phyloP scores from a whole-genome alignment of 495 filamentous ascomycete genomes.

The Rhypophila decipiens region DNA sequence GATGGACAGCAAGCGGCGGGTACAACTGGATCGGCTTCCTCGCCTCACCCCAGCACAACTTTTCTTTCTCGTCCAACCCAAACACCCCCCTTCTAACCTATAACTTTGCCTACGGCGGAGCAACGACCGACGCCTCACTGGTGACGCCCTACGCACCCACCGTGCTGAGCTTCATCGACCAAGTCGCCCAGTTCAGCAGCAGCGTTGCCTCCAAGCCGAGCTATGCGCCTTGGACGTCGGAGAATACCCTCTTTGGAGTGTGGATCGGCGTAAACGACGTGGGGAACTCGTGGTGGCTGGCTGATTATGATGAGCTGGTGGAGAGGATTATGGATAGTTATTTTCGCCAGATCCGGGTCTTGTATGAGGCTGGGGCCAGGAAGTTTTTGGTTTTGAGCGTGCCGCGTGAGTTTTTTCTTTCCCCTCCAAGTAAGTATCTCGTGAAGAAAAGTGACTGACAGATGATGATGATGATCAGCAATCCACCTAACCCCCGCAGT shows the following conservation, averaged over 20 bases:
- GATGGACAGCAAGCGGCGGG: constrained; percentile 52
- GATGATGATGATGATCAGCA: constrained; percentile 25
- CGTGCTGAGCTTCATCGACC: constrained; percentile 53
- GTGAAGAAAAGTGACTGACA: not conserved
- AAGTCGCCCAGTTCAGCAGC: constrained; percentile 46
- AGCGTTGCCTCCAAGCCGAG: constrained; percentile 20
- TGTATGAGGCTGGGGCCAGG: constrained; percentile 60
- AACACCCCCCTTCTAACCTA: constrained; percentile 55
- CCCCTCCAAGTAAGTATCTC: not conserved
- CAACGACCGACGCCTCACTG: constrained; percentile 57
- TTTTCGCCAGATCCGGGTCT: constrained; percentile 43
- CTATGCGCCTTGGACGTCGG: constrained; percentile 53
- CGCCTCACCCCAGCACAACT: constrained; percentile 55
- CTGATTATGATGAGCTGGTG: constrained; percentile 38
- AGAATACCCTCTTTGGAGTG: constrained; percentile 57
- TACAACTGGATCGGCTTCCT: constrained; percentile 67
- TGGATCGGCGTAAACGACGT: constrained; percentile 83
- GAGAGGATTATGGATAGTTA: constrained; percentile 54
- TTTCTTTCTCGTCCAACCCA: too few relatives aligned
- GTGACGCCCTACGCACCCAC: constrained; percentile 40
- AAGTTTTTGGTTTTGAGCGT: constrained; percentile 74
- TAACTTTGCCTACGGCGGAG: constrained; percentile 64
- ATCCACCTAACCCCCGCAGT: constrained; percentile 59
- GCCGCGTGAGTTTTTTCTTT: constrained; percentile 38
- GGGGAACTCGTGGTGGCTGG: constrained; percentile 54